Evolutionary conservation across 1,139 yeast species (phyloP).

Genomic region (Debaryomycetaceae sp.): DNA sequence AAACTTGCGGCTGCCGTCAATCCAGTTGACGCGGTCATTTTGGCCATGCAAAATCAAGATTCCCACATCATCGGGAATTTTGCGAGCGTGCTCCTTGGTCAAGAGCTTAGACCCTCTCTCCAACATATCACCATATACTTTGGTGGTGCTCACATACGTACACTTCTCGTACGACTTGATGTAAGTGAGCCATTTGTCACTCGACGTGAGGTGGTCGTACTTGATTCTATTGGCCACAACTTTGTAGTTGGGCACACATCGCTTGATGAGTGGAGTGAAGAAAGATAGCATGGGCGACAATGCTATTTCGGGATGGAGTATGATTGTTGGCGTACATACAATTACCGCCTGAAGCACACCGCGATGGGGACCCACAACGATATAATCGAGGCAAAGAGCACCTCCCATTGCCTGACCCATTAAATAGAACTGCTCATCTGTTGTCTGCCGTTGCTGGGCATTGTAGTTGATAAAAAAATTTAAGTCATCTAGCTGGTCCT

Average conservation of each 20-base stretch:
- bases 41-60: constrained; percentile 25
- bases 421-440: constrained; percentile 2
- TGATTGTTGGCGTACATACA: constrained; percentile 1
- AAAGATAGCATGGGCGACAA: constrained; percentile 1
- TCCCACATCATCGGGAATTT: not conserved
- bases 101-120: constrained; percentile 1
- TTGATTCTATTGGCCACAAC: not conserved
- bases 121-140: constrained; percentile 2
- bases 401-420: constrained; percentile 6
- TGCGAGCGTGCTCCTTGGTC: not conserved
- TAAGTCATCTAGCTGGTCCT: constrained; percentile 3
- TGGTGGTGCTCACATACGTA: constrained; percentile 1
- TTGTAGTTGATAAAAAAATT: constrained; percentile 3
- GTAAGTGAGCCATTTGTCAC: constrained; percentile 3
- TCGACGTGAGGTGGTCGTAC: constrained; percentile 1
- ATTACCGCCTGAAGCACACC: constrained; percentile 1
- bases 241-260: constrained; percentile 4
- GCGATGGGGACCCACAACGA: constrained; percentile 2
- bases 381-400: constrained; percentile 2
- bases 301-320: constrained; percentile 2
- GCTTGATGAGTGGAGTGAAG: constrained; percentile 1
- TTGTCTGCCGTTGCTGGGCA: constrained; percentile 2
- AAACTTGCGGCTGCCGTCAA: constrained; percentile 49
- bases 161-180: constrained; percentile 1
- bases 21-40: constrained; percentile 48